phyloP scores from a whole-genome alignment of 768 basidiomycete genomes.

The Mycena venus region DNA sequence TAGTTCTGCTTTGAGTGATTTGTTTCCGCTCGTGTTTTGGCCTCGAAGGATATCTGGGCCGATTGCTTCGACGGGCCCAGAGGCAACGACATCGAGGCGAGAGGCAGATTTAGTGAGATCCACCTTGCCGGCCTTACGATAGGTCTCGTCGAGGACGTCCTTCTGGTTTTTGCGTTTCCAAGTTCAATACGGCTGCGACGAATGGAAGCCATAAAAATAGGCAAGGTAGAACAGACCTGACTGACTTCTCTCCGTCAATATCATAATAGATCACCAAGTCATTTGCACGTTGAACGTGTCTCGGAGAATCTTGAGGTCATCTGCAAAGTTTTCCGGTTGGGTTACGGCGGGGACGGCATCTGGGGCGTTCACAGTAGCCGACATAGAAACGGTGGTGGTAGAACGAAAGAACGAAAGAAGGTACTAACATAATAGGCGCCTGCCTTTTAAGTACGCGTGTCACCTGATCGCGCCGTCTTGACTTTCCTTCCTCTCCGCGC shows the following conservation, averaged over 20 bases:
- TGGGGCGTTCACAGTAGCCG: too few relatives aligned
- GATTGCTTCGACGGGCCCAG: conserved; percentile 43
- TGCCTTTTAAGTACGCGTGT: too few relatives aligned
- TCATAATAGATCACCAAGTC: background rate
- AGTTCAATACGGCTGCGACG: background rate
- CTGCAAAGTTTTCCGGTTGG: too few relatives aligned
- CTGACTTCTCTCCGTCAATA: background rate
- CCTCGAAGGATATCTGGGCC: conserved; percentile 35
- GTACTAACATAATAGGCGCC: background rate
- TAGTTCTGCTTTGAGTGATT: conserved; percentile 40
- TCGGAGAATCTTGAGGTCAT: background rate
- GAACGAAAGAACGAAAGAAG: background rate
- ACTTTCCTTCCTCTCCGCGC: too few relatives aligned
- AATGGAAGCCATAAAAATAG: background rate
- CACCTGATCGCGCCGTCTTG: too few relatives aligned
- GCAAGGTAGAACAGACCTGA: background rate
- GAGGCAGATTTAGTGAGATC: conserved; percentile 43
- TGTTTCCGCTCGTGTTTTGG: conserved; percentile 16
- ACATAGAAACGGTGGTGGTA: background rate
- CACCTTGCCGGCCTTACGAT: conserved; percentile 48
- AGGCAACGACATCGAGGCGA: conserved; percentile 39
- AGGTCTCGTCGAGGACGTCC: conserved; percentile 47
- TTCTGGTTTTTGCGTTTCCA: conserved; percentile 19
- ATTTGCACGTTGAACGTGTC: background rate
- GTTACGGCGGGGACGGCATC: too few relatives aligned